Percentiles rank a stretch among this genome's conserved stretches.
Conservation (phyloP, 2,329 filamentous ascomycete species). For the Cladosporium colombiae region DNA sequence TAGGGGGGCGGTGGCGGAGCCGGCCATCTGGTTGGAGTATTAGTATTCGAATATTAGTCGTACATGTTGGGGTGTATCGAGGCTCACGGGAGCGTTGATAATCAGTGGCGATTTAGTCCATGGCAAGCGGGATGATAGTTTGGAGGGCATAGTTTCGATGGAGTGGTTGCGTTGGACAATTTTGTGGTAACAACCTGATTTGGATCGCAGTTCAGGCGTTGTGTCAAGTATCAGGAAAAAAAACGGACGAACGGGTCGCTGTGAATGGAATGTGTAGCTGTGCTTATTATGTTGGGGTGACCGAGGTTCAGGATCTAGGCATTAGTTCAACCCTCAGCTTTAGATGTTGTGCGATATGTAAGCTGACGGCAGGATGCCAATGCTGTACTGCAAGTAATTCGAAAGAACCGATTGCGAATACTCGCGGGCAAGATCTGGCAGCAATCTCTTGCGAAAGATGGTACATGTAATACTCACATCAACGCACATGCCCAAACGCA, state of each 20-base stretch:
- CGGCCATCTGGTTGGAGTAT: constrained; percentile 9
- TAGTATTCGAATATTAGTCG: background rate
- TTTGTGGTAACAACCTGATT: background rate
- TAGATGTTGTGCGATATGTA: background rate
- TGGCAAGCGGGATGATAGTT: constrained; percentile 9
- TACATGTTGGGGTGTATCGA: background rate
- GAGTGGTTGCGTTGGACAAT: background rate
- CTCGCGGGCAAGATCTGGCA: background rate
- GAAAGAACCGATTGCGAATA: background rate
- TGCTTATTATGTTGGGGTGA: background rate
- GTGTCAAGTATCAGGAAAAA: background rate
- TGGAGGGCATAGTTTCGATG: constrained; percentile 5
- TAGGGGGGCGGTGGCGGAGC: constrained; percentile 39
- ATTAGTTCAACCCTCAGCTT: background rate
- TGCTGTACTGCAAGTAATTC: background rate
- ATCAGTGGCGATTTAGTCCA: constrained; percentile 18
- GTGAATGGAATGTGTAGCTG: background rate
- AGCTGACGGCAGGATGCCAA: constrained; percentile 1
- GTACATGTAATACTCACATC: background rate
- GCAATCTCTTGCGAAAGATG: background rate
- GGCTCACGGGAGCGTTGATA: constrained; percentile 19
- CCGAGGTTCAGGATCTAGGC: constrained; percentile 1
- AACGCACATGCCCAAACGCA: background rate
- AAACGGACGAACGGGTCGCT: background rate
- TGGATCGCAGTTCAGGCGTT: background rate